These are phyloP conservation scores for Exophiala sp. DNA, from an alignment of 2,329 filamentous ascomycete genomes.

Conservation along the genomic window DNA sequence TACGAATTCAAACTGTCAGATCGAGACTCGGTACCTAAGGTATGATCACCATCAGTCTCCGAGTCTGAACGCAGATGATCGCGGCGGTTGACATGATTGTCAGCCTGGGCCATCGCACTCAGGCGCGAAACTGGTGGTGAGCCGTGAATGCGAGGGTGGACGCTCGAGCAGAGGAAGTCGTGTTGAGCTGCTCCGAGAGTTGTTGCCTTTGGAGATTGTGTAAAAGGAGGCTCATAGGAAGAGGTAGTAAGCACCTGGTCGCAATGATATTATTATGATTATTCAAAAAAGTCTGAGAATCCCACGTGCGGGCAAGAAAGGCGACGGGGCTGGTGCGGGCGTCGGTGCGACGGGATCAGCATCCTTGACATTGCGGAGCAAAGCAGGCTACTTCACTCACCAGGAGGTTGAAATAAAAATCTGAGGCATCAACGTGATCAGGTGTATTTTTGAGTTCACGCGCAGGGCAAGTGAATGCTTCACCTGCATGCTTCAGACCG, in stretches of 20 bases:
- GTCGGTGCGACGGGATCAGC: background rate
- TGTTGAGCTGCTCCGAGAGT: background rate
- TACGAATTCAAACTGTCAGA: background rate
- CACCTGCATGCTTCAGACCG: too few relatives aligned
- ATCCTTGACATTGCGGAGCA: background rate
- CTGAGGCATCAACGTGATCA: background rate
- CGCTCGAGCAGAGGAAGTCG: background rate
- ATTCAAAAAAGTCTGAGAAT: background rate
- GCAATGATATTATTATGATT: too few relatives aligned
- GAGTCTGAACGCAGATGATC: slow-evolving; percentile 12
- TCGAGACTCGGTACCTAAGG: background rate
- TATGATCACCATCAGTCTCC: slow-evolving; percentile 6
- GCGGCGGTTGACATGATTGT: slow-evolving; percentile 10
- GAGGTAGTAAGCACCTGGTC: background rate
- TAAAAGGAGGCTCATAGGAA: background rate
- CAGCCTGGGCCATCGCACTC: slow-evolving; percentile 22
- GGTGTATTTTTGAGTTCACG: too few relatives aligned
- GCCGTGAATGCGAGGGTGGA: too few relatives aligned
- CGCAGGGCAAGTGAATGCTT: too few relatives aligned
- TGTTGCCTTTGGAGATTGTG: background rate
- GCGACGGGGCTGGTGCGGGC: background rate
- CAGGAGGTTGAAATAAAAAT: background rate
- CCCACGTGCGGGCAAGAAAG: slow-evolving; percentile 2
- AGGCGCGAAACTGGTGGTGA: slow-evolving; percentile 2
- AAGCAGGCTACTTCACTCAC: background rate